These are phyloP conservation scores for Cyclostephanos invisitatus DNA, from an alignment of 108 stramenopile species.

Conservation along the genomic window DNA sequence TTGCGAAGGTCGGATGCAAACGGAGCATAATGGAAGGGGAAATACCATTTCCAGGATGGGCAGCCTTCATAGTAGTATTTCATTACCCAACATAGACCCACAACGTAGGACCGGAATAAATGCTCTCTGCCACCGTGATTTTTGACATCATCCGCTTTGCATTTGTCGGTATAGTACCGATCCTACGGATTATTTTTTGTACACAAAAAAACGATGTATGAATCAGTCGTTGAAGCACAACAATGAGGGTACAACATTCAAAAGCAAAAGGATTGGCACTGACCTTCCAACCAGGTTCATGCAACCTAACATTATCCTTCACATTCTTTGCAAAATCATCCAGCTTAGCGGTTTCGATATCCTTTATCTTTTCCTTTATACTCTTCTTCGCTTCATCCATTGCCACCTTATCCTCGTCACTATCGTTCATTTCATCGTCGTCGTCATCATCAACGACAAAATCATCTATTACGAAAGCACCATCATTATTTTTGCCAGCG, in stretches of 20 bases:
- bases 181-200: conserved; percentile 37
- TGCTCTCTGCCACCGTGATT: conserved; percentile 88
- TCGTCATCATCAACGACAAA: conserved; percentile 50
- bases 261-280: conserved; percentile 7
- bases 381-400: conserved; percentile 32
- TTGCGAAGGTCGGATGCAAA: conserved; percentile 97
- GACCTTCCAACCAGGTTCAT: conserved; percentile 95
- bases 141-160: conserved; percentile 93
- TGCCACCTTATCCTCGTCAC: conserved; percentile 48
- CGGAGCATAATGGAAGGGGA: conserved; percentile 98
- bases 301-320: conserved; percentile 90
- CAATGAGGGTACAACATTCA: background rate
- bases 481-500: conserved; percentile 46
- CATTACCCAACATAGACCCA: conserved; percentile 99
- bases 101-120: conserved; percentile 91
- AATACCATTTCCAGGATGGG: conserved; percentile 98
- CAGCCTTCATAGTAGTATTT: conserved; percentile 96
- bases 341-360: conserved; percentile 67
- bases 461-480: conserved; percentile 31
- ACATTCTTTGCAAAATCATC: conserved; percentile 82
- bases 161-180: conserved; percentile 96
- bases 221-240: conserved; percentile 1
- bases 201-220: conserved; percentile 10
- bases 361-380: conserved; percentile 85
- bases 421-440: conserved; percentile 53